Evolutionary conservation across 2,329 filamentous ascomycete genomes (phyloP).

Genomic region (Xylaria sp.): DNA sequence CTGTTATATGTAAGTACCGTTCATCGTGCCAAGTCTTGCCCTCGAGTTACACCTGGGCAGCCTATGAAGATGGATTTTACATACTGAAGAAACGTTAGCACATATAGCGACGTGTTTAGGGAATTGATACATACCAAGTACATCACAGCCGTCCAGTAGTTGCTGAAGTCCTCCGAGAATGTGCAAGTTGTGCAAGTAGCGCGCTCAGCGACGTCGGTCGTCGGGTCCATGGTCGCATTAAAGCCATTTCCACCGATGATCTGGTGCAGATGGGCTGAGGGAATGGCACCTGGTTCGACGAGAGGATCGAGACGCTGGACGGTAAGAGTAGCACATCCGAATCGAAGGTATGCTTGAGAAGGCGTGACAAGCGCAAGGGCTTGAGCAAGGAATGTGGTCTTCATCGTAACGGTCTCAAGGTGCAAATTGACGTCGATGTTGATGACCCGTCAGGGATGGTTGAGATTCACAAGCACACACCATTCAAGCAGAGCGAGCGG

Average conservation of each 20-base stretch:
- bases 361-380: slow-evolving; percentile 43
- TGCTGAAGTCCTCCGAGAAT: slow-evolving; percentile 49
- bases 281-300: slow-evolving; percentile 43
- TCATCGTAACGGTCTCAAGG: slow-evolving; percentile 51
- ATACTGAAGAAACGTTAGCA: slow-evolving; percentile 34
- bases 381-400: slow-evolving; percentile 39
- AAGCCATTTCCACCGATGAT: slow-evolving; percentile 46
- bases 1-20: slow-evolving; percentile 32
- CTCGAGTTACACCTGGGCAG: slow-evolving; percentile 15
- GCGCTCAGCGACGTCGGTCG: slow-evolving; percentile 43
- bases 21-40: slow-evolving; percentile 26
- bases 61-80: slow-evolving; percentile 27
- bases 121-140: slow-evolving; percentile 42
- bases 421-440: slow-evolving; percentile 37
- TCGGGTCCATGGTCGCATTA: slow-evolving; percentile 45
- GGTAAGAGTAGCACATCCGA: slow-evolving; percentile 45
- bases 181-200: slow-evolving; percentile 51
- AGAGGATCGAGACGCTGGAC: slow-evolving; percentile 46
- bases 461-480: slow-evolving; percentile 28
- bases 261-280: slow-evolving; percentile 45
- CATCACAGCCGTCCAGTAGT: slow-evolving; percentile 47
- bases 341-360: slow-evolving; percentile 45
- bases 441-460: slow-evolving; percentile 34
- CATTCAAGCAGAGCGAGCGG: slow-evolving; percentile 27
- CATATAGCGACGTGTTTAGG: slow-evolving; percentile 22